Conservation (phyloP, 2,329 filamentous ascomycete species). For the Penicillium vulpinum region DNA sequence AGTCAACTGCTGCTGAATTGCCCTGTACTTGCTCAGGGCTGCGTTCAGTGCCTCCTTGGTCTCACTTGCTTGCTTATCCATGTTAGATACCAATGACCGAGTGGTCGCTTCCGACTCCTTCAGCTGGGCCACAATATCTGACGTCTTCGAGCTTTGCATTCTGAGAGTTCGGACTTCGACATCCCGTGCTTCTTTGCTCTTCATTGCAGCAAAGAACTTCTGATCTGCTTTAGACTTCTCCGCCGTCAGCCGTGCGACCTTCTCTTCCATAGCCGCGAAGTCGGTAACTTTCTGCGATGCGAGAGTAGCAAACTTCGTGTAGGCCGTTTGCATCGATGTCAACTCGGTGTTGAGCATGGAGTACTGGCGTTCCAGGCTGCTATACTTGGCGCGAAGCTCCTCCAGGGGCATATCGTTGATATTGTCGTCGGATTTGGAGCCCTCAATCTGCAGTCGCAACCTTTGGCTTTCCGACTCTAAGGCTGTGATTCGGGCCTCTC, state of each 20-base stretch:
- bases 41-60: slow-evolving; percentile 74
- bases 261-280: slow-evolving; percentile 73
- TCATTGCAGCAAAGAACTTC: slow-evolving; percentile 95
- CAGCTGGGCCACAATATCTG: slow-evolving; percentile 87
- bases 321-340: slow-evolving; percentile 84
- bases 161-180: slow-evolving; percentile 77
- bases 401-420: slow-evolving; percentile 65
- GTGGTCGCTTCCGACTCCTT: slow-evolving; percentile 86
- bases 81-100: slow-evolving; percentile 71
- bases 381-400: slow-evolving; percentile 71
- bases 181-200: slow-evolving; percentile 83
- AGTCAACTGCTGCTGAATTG: slow-evolving; percentile 68
- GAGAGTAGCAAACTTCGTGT: slow-evolving; percentile 81
- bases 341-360: slow-evolving; percentile 83
- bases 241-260: slow-evolving; percentile 68
- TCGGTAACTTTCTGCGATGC: slow-evolving; percentile 86
- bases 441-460: slow-evolving; percentile 59
- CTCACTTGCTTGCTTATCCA: slow-evolving; percentile 89
- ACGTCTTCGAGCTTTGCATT: slow-evolving; percentile 82
- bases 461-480: slow-evolving; percentile 81
- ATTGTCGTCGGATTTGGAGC: slow-evolving; percentile 45
- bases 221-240: slow-evolving; percentile 97
- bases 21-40: slow-evolving; percentile 70
- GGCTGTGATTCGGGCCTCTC: slow-evolving; percentile 75
- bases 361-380: slow-evolving; percentile 76